phyloP scores from a whole-genome alignment of 2,329 filamentous ascomycete species.

The Xylaria sp. region DNA sequence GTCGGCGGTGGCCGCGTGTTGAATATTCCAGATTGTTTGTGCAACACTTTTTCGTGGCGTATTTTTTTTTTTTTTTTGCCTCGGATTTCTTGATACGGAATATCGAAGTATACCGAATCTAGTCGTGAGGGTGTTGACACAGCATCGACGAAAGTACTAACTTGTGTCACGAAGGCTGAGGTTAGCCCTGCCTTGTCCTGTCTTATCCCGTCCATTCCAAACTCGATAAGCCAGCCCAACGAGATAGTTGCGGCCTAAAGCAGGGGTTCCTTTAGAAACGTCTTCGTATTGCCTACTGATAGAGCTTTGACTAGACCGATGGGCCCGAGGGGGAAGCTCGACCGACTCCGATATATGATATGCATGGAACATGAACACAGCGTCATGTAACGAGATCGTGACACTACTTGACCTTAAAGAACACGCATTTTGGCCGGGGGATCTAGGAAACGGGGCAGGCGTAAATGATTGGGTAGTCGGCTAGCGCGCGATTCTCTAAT shows the following conservation, averaged over 20 bases:
- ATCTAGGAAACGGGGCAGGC: background rate
- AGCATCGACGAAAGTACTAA: background rate
- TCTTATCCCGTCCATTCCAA: background rate
- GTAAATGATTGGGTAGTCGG: constrained; percentile 1
- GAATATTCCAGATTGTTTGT: background rate
- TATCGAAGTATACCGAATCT: background rate
- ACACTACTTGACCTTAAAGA: background rate
- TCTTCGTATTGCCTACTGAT: background rate
- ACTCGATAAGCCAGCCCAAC: background rate
- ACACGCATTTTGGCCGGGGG: background rate
- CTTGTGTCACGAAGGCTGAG: background rate
- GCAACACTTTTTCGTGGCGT: background rate
- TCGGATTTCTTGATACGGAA: background rate
- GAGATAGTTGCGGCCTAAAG: background rate
- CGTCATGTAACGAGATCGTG: constrained; percentile 19
- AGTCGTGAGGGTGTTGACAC: background rate
- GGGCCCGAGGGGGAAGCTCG: background rate
- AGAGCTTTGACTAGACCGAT: background rate
- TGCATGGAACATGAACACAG: constrained; percentile 17
- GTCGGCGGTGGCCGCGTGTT: background rate
- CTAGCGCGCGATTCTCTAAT: background rate
- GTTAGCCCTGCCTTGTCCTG: background rate
- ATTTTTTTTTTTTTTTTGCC: background rate
- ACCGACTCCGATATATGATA: constrained; percentile 1
- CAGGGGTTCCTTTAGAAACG: background rate